These are phyloP conservation scores for Phytophthora gonapodyides DNA, from an alignment of 352 stramenopile species.

Conservation along the genomic window DNA sequence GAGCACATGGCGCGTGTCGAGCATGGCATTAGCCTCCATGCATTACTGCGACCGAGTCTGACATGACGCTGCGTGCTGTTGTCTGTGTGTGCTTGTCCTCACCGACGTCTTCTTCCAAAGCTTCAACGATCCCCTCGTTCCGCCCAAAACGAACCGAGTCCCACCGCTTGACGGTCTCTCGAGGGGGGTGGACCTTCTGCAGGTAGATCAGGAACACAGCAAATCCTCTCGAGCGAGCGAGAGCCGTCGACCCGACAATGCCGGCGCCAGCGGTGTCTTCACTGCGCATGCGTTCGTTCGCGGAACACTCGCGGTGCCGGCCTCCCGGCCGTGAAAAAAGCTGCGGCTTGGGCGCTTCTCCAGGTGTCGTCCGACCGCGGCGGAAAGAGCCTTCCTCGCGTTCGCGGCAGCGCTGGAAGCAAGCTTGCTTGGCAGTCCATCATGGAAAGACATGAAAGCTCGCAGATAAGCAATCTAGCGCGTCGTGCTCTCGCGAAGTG, in stretches of 20 bases:
- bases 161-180: neutral
- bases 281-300: conserved; percentile 23
- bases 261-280: conserved; percentile 12
- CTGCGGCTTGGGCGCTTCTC: conserved; percentile 14
- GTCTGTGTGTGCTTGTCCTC: no score
- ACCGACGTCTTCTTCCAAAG: conserved; percentile 1
- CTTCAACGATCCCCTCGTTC: conserved; percentile 29
- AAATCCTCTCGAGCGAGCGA: conserved; percentile 30
- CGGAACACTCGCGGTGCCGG: conserved; percentile 32
- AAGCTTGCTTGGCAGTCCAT: conserved; percentile 3
- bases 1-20: conserved; percentile 14
- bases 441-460: conserved; percentile 24
- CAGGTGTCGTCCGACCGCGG: conserved; percentile 12
- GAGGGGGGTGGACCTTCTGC: conserved; percentile 38
- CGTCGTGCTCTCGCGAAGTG: conserved; percentile 20
- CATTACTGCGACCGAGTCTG: conserved; percentile 1
- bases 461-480: conserved; percentile 21
- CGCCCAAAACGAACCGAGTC: conserved; percentile 13
- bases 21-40: conserved; percentile 1
- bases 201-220: conserved; percentile 12
- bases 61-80: neutral
- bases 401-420: conserved; percentile 1
- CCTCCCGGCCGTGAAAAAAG: conserved; percentile 12
- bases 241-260: conserved; percentile 31
- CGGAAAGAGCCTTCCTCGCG: conserved; percentile 22